A percentile compares a stretch with the other conserved stretches of the same genome.
phyloP scores from a whole-genome alignment of 768 basidiomycete genomes.

The Boletus eberwhitei region DNA sequence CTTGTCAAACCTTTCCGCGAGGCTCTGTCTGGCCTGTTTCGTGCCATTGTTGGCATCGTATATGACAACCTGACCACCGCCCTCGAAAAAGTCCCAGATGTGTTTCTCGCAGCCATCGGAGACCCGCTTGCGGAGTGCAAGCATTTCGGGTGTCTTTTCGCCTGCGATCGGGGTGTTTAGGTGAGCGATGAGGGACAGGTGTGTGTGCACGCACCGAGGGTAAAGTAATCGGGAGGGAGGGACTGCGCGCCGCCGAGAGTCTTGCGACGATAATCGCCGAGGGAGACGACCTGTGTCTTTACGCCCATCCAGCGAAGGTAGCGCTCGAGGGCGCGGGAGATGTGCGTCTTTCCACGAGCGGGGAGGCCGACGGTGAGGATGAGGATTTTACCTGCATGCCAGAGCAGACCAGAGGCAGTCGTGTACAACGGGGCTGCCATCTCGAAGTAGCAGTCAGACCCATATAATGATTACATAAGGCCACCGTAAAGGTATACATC shows the following conservation, averaged over 20 bases:
- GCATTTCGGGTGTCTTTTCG: constrained; percentile 77
- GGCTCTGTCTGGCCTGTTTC: constrained; percentile 55
- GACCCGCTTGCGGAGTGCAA: constrained; percentile 69
- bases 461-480: constrained; percentile 17
- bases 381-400: constrained; percentile 93
- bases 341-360: constrained; percentile 94
- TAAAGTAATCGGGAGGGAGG: constrained; percentile 91
- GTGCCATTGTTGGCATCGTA: constrained; percentile 98
- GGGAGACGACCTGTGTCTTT: constrained; percentile 89
- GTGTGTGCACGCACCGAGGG: constrained; percentile 49
- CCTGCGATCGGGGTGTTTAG: constrained; percentile 40
- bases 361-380: constrained; percentile 91
- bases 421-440: constrained; percentile 96
- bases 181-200: neutral
- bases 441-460: neutral
- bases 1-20: constrained; percentile 84
- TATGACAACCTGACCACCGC: constrained; percentile 92
- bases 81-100: constrained; percentile 84
- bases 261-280: constrained; percentile 94
- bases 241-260: constrained; percentile 83
- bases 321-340: constrained; percentile 92
- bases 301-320: constrained; percentile 98
- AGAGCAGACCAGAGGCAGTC: constrained; percentile 82
- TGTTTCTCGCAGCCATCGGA: constrained; percentile 82
- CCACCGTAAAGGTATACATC: too few species aligned